Evolutionary conservation across 768 basidiomycete genomes (phyloP), one percentile per base, ranked within the genome.

Genomic region (Nidularia pulvinata): DNA sequence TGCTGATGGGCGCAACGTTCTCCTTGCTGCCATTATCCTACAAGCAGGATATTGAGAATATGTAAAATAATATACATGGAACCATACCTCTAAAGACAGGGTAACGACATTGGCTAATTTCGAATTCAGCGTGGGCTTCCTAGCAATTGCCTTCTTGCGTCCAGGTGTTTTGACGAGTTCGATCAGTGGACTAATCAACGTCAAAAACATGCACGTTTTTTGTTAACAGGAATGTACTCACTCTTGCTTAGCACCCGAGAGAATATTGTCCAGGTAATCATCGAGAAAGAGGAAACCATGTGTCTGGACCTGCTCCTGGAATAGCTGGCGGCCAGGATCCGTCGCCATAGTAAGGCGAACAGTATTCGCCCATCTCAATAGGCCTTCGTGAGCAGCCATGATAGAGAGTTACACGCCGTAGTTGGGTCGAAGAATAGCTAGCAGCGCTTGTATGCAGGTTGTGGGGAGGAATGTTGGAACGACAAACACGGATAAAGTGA

Each of bases 151-250:
- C 69, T 81, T 89, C 67, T 82, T 90, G 44, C 90, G 81, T 33
- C 88, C 85, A 11, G 91, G 91, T 1, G 92, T 93, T 70, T 93
- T 93, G 2, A 93, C 83, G 14, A 93, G 78, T 50, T 93, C 89
- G 42, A 91, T 85, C 13, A 93, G 79, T 6, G 84, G 80, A 46
- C 91, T 92, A 57, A 13, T 19, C 19, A 19, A 19, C 1, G 19
- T 19, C 19, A 19, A 19, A 19, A 19, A 19, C 19, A 19, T 19
- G 19, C 19, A 19, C 19, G 1, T 19, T 19, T 19, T 19, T 19
- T 19, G 1, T 19, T 19, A 19, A 19, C 19, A 19, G 19, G 19
- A 30, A 36, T 22, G 19, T 46, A 57, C 81, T 47, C 60, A 91
- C 91, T 84, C 89, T 68, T 85, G 78, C 62, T 81, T 84, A 35